Conservation (phyloP, 352 stramenopile genomes). For the Phytophthora pistaciae region DNA sequence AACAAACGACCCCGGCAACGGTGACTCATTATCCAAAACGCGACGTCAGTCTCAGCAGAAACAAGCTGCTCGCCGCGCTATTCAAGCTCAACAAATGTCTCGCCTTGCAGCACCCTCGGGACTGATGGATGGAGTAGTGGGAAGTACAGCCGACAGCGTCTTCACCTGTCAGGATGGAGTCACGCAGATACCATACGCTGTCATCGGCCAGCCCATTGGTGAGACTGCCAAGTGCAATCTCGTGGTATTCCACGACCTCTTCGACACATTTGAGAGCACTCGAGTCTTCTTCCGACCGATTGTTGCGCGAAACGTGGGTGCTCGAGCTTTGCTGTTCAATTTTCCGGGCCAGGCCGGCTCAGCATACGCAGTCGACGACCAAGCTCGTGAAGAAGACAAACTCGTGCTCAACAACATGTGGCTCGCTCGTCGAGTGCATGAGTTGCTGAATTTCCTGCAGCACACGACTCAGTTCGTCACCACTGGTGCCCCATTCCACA, state of each 20-base stretch:
- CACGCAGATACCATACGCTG: slow-evolving; percentile 85
- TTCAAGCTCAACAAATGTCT: slow-evolving; percentile 85
- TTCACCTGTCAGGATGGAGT: slow-evolving; percentile 83
- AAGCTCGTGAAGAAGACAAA: slow-evolving; percentile 36
- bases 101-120: slow-evolving; percentile 61
- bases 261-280: slow-evolving; percentile 93
- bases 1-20: slow-evolving; percentile 7
- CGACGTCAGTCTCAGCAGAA: slow-evolving; percentile 30
- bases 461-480: slow-evolving; percentile 75
- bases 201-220: slow-evolving; percentile 75
- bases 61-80: slow-evolving; percentile 50
- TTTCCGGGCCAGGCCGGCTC: slow-evolving; percentile 90
- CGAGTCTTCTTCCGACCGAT: slow-evolving; percentile 90
- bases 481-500: slow-evolving; percentile 76
- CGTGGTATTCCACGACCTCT: slow-evolving; percentile 94
- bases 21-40: slow-evolving; percentile 10
- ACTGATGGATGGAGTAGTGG: slow-evolving; percentile 39
- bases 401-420: slow-evolving; percentile 89
- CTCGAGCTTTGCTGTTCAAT: slow-evolving; percentile 92
- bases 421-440: slow-evolving; percentile 80
- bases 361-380: slow-evolving; percentile 53
- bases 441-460: slow-evolving; percentile 88
- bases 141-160: slow-evolving; percentile 35
- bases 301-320: slow-evolving; percentile 78
- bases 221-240: slow-evolving; percentile 84